A percentile compares a stretch with the other conserved stretches of the same genome.
These are phyloP conservation scores for Phytophthora vignae DNA, from an alignment of 352 stramenopile species.

Conservation along the genomic window DNA sequence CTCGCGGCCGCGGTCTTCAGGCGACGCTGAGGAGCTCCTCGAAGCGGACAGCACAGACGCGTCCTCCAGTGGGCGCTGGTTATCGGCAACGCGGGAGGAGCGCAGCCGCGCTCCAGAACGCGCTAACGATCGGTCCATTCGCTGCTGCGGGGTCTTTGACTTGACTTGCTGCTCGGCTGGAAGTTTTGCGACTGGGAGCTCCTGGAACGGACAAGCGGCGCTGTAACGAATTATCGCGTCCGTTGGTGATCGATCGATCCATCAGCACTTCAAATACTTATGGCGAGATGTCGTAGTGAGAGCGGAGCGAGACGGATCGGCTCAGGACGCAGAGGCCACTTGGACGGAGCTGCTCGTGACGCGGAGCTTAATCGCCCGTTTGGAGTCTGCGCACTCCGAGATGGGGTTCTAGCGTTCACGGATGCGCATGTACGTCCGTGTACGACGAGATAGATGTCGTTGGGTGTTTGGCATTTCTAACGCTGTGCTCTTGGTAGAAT, in stretches of 20 bases:
- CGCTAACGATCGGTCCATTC: slow-evolving; percentile 33
- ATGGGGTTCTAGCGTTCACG: slow-evolving; percentile 43
- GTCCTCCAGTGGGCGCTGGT: slow-evolving; percentile 26
- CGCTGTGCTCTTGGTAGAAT: slow-evolving; percentile 32
- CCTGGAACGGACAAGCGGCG: slow-evolving; percentile 8
- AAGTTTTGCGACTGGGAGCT: slow-evolving; percentile 27
- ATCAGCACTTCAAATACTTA: not conserved
- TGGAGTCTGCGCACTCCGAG: slow-evolving; percentile 39
- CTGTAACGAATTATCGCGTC: slow-evolving; percentile 7
- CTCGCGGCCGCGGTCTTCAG: slow-evolving; percentile 36
- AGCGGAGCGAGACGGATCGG: slow-evolving; percentile 11
- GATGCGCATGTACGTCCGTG: slow-evolving; percentile 38
- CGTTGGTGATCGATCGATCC: slow-evolving; percentile 4
- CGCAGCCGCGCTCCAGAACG: slow-evolving; percentile 26
- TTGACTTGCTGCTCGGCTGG: not conserved
- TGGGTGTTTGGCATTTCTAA: not conserved
- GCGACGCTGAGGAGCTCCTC: slow-evolving; percentile 10
- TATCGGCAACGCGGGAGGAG: slow-evolving; percentile 20
- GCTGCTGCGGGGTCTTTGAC: not conserved
- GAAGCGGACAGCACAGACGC: slow-evolving; percentile 8
- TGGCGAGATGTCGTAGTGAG: slow-evolving; percentile 5
- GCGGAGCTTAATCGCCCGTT: slow-evolving; percentile 52
- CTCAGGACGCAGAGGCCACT: slow-evolving; percentile 35
- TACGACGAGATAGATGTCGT: not conserved
- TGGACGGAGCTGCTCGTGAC: slow-evolving; percentile 34